Conservation (phyloP, 106 monocot species). For the Acorus calamus region DNA sequence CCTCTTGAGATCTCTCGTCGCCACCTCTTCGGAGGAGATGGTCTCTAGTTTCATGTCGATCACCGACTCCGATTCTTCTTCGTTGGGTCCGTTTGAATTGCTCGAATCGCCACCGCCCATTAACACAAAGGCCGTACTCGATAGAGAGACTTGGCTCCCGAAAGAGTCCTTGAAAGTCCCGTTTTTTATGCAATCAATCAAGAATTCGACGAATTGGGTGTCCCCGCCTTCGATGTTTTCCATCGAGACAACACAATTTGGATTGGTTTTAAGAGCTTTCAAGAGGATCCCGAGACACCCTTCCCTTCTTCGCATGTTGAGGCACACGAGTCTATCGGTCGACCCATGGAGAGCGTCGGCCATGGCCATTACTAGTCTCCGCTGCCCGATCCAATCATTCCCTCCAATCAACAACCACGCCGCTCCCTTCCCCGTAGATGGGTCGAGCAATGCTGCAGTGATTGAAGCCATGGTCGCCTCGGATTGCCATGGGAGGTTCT, state of each 20-base stretch:
- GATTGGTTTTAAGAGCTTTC: conserved; percentile 20
- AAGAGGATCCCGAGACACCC: conserved; percentile 9
- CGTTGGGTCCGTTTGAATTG: background rate
- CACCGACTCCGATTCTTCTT: conserved; percentile 1
- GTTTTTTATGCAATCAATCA: conserved; percentile 18
- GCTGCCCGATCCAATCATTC: conserved; percentile 48
- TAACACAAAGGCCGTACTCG: conserved; percentile 32
- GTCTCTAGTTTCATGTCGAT: conserved; percentile 32
- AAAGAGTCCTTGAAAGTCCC: conserved; percentile 20
- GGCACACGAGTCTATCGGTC: conserved; percentile 15
- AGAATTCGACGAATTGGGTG: conserved; percentile 6
- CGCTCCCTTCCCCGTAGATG: conserved; percentile 15
- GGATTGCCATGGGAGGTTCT: conserved; percentile 84
- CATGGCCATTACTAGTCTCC: conserved; percentile 35
- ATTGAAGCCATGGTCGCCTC: conserved; percentile 32
- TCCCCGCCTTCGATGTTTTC: conserved; percentile 34
- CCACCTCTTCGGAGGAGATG: background rate
- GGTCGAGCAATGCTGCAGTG: conserved; percentile 38
- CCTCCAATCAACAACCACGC: conserved; percentile 51
- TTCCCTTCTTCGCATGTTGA: conserved; percentile 19
- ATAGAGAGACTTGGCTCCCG: conserved; percentile 8
- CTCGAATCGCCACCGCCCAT: too few species aligned
- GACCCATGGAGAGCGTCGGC: conserved; percentile 41
- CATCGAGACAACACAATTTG: conserved; percentile 35
- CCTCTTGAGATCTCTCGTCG: conserved; percentile 34